phyloP scores from a whole-genome alignment of 2,329 filamentous ascomycete genomes.

The Colletotrichum theobromicola region DNA sequence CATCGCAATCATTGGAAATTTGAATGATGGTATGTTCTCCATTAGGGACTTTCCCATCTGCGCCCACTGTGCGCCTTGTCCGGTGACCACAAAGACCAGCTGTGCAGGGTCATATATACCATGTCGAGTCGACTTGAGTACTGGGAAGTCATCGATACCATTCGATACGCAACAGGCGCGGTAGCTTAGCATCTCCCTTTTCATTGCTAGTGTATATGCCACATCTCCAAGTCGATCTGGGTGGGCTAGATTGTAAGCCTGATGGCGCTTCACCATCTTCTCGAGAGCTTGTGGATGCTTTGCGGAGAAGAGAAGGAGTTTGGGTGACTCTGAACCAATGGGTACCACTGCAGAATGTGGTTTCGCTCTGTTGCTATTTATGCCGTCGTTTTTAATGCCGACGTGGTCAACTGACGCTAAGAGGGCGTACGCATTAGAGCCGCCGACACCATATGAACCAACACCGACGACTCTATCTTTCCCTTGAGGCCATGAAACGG shows the following conservation, averaged over 20 bases:
- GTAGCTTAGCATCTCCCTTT: conserved; percentile 30
- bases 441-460: conserved; percentile 41
- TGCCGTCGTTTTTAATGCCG: background rate
- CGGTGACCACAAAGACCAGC: conserved; percentile 22
- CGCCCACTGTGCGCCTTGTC: conserved; percentile 23
- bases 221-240: conserved; percentile 23
- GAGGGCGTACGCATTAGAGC: conserved; percentile 8
- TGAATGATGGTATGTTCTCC: background rate
- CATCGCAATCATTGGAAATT: conserved; percentile 5
- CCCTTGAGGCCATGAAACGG: conserved; percentile 28
- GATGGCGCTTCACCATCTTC: background rate
- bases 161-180: conserved; percentile 26
- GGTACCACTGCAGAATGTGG: too few species aligned
- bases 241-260: conserved; percentile 23
- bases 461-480: conserved; percentile 32
- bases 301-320: background rate
- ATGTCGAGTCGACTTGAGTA: conserved; percentile 24
- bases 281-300: conserved; percentile 16
- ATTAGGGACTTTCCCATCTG: conserved; percentile 19
- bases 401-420: background rate
- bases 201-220: conserved; percentile 33
- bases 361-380: background rate
- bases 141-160: background rate
- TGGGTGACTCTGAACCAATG: background rate
- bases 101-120: conserved; percentile 24